Evolutionary conservation across 345 rosid genomes (phyloP).

Genomic region (Sonneratia alba): DNA sequence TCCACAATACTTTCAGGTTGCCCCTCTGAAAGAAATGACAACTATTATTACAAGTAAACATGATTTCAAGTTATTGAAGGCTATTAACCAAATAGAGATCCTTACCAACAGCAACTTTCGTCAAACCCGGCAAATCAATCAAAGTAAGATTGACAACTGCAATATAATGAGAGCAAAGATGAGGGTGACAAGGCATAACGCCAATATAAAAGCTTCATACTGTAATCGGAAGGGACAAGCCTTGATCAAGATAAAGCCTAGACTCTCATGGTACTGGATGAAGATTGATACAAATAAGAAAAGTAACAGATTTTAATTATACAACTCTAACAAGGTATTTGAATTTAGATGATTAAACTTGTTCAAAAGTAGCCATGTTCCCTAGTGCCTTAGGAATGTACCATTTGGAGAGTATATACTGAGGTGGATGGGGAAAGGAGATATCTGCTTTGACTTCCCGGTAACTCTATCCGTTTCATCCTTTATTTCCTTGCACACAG

Average conservation of each 20-base stretch:
- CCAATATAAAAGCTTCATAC: not conserved
- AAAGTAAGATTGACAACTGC: constrained; percentile 97
- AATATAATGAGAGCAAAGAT: constrained; percentile 3
- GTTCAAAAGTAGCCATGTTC: not conserved
- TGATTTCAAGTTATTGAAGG: not conserved
- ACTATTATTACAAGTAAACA: constrained; percentile 6
- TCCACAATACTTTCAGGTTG: constrained; percentile 79
- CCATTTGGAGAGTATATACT: constrained; percentile 90
- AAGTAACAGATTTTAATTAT: not conserved
- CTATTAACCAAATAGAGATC: not conserved
- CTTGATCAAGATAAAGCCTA: not conserved
- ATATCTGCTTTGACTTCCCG: constrained; percentile 78
- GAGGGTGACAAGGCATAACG: not conserved
- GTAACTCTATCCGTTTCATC: constrained; percentile 92
- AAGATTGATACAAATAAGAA: not conserved
- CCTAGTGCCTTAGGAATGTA: constrained; percentile 6
- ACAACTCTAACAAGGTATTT: not conserved
- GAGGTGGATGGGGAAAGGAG: constrained; percentile 90
- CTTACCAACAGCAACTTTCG: constrained; percentile 93
- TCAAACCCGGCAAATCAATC: constrained; percentile 86
- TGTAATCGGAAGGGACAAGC: not conserved
- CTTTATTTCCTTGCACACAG: constrained; percentile 80
- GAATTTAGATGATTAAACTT: not conserved
- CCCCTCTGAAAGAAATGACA: constrained; percentile 54
- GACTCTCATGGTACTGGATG: not conserved